phyloP scores from a whole-genome alignment of 2,329 filamentous ascomycete genomes.

The Penicillium occitanis region DNA sequence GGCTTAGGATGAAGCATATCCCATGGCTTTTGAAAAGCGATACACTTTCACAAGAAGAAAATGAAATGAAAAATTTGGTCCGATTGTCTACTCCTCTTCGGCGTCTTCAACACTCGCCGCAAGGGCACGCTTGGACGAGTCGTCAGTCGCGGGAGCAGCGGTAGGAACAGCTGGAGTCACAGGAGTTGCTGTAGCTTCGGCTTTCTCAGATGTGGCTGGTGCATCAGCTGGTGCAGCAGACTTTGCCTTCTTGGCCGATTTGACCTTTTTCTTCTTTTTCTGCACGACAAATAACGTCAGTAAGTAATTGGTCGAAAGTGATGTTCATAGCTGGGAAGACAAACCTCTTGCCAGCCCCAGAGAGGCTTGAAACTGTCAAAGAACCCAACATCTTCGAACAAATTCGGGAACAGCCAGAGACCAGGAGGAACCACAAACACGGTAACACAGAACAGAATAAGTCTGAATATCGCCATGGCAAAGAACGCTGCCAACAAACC shows the following conservation, averaged over 20 bases:
- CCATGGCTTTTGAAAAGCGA: background rate
- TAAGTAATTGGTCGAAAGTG: background rate
- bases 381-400: conserved; percentile 98
- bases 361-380: conserved; percentile 94
- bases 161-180: conserved; percentile 35
- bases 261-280: conserved; percentile 44
- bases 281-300: conserved; percentile 21
- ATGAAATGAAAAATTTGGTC: background rate
- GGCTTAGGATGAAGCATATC: background rate
- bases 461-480: conserved; percentile 92
- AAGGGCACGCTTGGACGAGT: conserved; percentile 38
- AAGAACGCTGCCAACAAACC: conserved; percentile 92
- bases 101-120: conserved; percentile 49
- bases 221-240: conserved; percentile 13
- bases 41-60: background rate
- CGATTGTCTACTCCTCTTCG: conserved; percentile 35
- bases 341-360: conserved; percentile 97
- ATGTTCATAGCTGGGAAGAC: conserved; percentile 29
- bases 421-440: conserved; percentile 82
- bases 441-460: conserved; percentile 91
- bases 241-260: conserved; percentile 27
- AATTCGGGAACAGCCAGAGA: conserved; percentile 96
- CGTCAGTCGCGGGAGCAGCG: conserved; percentile 22
- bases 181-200: conserved; percentile 36
- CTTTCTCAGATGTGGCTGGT: conserved; percentile 10